Base-by-base conservation (phyloP, 345 rosid genomes). In the Lumnitzera racemosa region DNA sequence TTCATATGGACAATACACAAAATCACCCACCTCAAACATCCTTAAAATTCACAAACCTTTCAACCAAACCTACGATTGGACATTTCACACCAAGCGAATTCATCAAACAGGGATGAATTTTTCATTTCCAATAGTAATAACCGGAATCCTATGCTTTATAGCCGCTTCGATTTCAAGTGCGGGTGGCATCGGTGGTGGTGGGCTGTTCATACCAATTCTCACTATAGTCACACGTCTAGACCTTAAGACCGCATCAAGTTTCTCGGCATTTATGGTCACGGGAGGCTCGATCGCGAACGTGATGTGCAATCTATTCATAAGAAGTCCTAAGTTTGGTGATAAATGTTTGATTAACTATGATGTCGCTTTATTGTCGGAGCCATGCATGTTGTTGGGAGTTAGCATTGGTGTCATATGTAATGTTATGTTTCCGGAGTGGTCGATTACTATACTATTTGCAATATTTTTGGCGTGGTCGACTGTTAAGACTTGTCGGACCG, bases 151-250 rank as follows among this genome's bases (percentile, higher is more conserved):
- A 2, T 87, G 98, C 24, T 91, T 89, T 76, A 11, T 81, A 5
- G 89, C 96, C 47, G 76, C 94, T 13, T 61, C 91, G 0, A 74
- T 89, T n/a, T 89, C 98, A 1, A 89, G 96, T 63, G 98, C 96
- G 2, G 98, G 96, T 15, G 98, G 96, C 23, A 82, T 89, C 27
- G 96, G 98, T 0, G 98, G 94, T 8, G 98, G 97, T 17, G 98
- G 96, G 8, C 64, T 92, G 31, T 92, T 73, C 62, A 84, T 89
- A 41, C 98, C 98, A 1, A 78, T 92, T 47, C 68, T 92, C 63
- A 86, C 81, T 13, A 71, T 89, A 27, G 71, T 84, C 6, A 87
- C 87, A 53, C 86, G 91, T 24, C 43, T 89, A 12, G 90, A 89
- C 76, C 87, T 92, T 59, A 87, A 80, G 76, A 76, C 86, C 15